Conservation (phyloP, 768 basidiomycete species). For the Butyriboletus loyo region DNA sequence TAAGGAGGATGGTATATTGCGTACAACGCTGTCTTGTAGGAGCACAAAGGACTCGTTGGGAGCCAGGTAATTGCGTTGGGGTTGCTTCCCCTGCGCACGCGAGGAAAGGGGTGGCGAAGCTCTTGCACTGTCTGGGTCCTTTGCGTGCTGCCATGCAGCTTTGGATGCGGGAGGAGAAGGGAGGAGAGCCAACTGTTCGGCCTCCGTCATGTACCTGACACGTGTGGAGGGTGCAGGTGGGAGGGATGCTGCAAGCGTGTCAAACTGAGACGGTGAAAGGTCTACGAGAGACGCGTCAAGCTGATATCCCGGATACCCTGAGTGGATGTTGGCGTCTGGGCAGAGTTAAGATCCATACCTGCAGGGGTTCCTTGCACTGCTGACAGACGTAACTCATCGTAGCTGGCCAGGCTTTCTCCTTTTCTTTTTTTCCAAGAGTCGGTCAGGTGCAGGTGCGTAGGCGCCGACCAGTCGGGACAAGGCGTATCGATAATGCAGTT, state of each 20-base stretch:
- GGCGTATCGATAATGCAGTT: too few species aligned
- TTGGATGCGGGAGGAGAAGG: conserved; percentile 52
- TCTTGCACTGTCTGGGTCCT: conserved; percentile 35
- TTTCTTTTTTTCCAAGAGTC: background rate
- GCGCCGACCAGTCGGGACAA: background rate
- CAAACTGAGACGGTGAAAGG: conserved; percentile 82
- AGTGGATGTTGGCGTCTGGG: conserved; percentile 4
- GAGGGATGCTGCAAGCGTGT: conserved; percentile 72
- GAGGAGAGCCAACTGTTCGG: conserved; percentile 45
- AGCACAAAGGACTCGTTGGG: conserved; percentile 92
- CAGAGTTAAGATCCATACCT: conserved; percentile 43
- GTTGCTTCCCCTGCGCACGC: conserved; percentile 59
- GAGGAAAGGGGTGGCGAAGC: conserved; percentile 43
- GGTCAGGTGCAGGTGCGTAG: too few species aligned
- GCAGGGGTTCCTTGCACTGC: conserved; percentile 88
- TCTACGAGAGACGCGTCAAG: conserved; percentile 91
- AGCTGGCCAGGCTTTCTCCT: too few species aligned
- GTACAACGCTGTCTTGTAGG: conserved; percentile 78
- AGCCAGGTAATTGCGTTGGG: conserved; percentile 48
- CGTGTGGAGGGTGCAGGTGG: conserved; percentile 51
- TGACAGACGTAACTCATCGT: conserved; percentile 64
- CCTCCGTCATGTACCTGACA: conserved; percentile 37
- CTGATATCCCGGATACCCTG: conserved; percentile 32
- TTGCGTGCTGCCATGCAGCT: conserved; percentile 61
- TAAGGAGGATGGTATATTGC: conserved; percentile 59